Evolutionary conservation across 1,284 basidiomycete genomes (phyloP).

Genomic region (Melampsora larici-populina): DNA sequence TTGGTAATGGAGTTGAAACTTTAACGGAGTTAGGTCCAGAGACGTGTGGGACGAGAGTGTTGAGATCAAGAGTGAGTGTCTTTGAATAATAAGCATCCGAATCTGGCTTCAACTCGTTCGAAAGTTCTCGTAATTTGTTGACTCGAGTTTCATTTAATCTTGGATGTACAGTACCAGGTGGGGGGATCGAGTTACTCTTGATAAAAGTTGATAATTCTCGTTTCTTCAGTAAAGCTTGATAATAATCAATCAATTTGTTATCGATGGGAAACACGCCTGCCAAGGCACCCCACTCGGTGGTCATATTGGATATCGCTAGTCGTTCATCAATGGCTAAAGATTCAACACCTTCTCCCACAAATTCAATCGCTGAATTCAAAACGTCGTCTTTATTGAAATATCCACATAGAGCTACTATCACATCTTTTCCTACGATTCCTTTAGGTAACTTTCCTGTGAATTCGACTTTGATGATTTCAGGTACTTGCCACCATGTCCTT

Average conservation of each 20-base stretch:
- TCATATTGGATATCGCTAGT: slow-evolving; percentile 96
- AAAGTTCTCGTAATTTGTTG: slow-evolving; percentile 61
- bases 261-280: slow-evolving; percentile 95
- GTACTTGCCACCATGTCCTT: slow-evolving; percentile 99
- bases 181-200: slow-evolving; percentile 60
- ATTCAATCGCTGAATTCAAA: slow-evolving; percentile 96
- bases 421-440: slow-evolving; percentile 96
- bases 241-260: slow-evolving; percentile 77
- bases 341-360: slow-evolving; percentile 84
- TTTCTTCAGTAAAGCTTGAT: slow-evolving; percentile 72
- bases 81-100: slow-evolving; percentile 76
- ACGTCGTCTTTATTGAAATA: slow-evolving; percentile 97
- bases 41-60: slow-evolving; percentile 88
- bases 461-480: slow-evolving; percentile 92
- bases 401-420: slow-evolving; percentile 94
- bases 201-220: slow-evolving; percentile 75
- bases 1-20: slow-evolving; percentile 81
- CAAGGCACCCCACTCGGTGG: slow-evolving; percentile 97
- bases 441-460: slow-evolving; percentile 74
- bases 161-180: slow-evolving; percentile 67
- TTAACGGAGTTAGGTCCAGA: slow-evolving; percentile 98
- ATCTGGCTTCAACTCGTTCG: slow-evolving; percentile 67
- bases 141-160: slow-evolving; percentile 77
- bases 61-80: slow-evolving; percentile 85
- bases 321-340: slow-evolving; percentile 83